phyloP scores from a whole-genome alignment of 768 basidiomycete genomes.

The Lentinula boryana region DNA sequence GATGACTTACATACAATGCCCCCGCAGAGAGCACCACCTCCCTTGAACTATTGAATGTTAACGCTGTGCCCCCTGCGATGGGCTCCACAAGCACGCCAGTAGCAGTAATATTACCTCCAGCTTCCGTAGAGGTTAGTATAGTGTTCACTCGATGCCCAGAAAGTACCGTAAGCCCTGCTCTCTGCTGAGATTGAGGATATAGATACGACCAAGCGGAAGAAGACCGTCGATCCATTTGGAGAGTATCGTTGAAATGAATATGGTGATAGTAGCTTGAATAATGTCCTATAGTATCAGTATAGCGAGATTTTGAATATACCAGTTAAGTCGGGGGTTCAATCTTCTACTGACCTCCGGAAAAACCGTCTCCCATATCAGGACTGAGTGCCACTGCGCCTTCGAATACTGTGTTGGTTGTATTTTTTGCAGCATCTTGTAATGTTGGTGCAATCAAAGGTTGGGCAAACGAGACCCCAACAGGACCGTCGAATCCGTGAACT shows the following conservation, averaged over 20 bases:
- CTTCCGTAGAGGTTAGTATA: background rate
- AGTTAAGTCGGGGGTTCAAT: background rate
- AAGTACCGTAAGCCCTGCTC: conserved; percentile 10
- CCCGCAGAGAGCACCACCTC: conserved; percentile 12
- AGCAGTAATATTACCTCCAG: conserved; percentile 6
- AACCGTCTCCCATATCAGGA: conserved; percentile 12
- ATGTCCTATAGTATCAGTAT: conserved; percentile 1
- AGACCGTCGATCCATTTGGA: conserved; percentile 12
- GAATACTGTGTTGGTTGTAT: conserved; percentile 9
- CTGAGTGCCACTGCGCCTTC: conserved; percentile 7
- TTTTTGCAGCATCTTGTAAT: conserved; percentile 9
- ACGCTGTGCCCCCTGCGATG: background rate
- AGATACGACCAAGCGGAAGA: conserved; percentile 14
- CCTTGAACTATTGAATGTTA: conserved; percentile 7
- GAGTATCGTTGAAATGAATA: conserved; percentile 13
- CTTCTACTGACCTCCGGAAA: conserved; percentile 8
- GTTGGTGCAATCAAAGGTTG: conserved; percentile 10
- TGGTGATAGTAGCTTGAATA: conserved; percentile 13
- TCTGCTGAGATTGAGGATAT: conserved; percentile 10
- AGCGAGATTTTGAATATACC: background rate
- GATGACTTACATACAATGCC: conserved; percentile 8
- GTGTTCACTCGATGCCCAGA: conserved; percentile 7
- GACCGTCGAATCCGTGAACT: conserved; percentile 12
- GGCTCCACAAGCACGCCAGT: conserved; percentile 8
- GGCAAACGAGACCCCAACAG: conserved; percentile 13